Conservation (phyloP, 306 rosid species). For the Castanospermum australe region DNA sequence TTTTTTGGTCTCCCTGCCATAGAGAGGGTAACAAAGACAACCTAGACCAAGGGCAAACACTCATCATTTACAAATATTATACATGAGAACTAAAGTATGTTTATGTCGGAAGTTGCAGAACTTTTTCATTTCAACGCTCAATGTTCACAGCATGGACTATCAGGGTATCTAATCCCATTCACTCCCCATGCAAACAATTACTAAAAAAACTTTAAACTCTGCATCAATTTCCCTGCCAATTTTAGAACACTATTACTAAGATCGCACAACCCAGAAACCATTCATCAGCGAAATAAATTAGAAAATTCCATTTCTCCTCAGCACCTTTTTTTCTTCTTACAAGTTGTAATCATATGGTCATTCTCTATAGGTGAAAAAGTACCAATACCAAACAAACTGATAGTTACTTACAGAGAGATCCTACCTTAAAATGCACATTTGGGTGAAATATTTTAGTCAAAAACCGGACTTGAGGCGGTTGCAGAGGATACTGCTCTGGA, state of each 20-base stretch:
- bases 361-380: neutral
- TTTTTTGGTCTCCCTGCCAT: neutral
- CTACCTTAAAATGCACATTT: constrained; percentile 96
- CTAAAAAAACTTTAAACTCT: neutral
- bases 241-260: neutral
- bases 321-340: neutral
- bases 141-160: neutral
- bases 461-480: constrained; percentile 98
- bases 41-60: neutral
- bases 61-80: neutral
- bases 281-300: constrained; percentile 1
- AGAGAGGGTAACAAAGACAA: constrained; percentile 1
- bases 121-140: neutral
- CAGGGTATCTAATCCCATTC: neutral
- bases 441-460: constrained; percentile 97
- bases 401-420: neutral
- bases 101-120: neutral
- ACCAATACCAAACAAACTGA: neutral
- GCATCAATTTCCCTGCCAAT: neutral
- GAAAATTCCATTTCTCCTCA: neutral
- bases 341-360: neutral
- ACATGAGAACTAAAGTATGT: neutral
- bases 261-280: neutral
- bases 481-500: constrained; percentile 93
- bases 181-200: neutral